Base-by-base conservation (phyloP, 441 rosid species). In the Daphne laureola region DNA sequence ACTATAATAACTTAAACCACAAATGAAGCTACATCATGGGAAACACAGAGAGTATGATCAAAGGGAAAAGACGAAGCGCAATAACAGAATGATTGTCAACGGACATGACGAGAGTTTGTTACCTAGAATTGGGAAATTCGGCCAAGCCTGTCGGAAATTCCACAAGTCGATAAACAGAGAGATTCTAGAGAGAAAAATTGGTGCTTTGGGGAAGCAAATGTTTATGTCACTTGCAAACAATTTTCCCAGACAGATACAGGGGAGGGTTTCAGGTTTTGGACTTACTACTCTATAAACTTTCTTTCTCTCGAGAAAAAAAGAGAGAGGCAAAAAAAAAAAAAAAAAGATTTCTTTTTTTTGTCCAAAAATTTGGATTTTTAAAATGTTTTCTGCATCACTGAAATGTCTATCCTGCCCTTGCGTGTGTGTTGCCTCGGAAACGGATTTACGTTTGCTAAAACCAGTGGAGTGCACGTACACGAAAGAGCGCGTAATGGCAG, bases 231-330 rank as follows among this genome's bases (percentile, higher is more conserved):
- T 55, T 51, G 51, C 41, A 59, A 66, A 74, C 67, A 69, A 64
- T 66, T 66, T 70, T 72, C 74, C 57, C 57, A 69, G 75, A 62
- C 62, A 71, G 64, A 58, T 67, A 50, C 25, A 25, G 48, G 31
- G 52, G 43, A 66, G 50, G 70, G 73, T 63, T 65, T 64, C 70
- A 72, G 67, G 71, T 67, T 65, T 66, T 62, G 57, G 74, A 67
- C 70, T 63, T 64, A 31, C 8, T 31, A 31, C 38, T 31, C 4
- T 31, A 5, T 31, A 31, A 31, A 31, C 11, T 31, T 31, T 31
- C 38, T 3, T 7, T 31, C 38, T 31, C 38, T 31, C 38, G 25
- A 6, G 38, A 31, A 31, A 31, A 7, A 7, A 11, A 31, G 11
- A 31, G 7, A 9, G 38, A 31, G n/a, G n/a, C n/a, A n/a, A n/a